Base-by-base conservation (phyloP, 177 flowering plant species). In the Tripterygium wilfordii region DNA sequence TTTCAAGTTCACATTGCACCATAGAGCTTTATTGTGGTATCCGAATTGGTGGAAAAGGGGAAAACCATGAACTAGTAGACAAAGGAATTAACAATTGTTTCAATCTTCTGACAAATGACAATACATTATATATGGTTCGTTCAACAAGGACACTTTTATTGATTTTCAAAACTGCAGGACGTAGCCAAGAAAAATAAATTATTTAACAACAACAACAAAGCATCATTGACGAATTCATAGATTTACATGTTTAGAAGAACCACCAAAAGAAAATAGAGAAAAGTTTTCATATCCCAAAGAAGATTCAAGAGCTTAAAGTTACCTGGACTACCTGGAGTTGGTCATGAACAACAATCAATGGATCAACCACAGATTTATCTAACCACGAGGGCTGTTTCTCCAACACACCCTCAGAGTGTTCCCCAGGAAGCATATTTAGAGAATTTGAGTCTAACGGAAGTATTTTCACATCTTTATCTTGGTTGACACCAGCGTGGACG, bases 271-370 rank as follows among this genome's bases (percentile, higher is more conserved):
- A n/a, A n/a, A 36, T 2, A 15, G 5, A 18, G 7, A 28, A 14
- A 37, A 26, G 10, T 22, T n/a, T 1, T 2, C 22, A 27, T 30
- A 30, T 6, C 8, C 7, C 8, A 30, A 30, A 33, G 14, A 15
- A 22, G 39, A 29, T 4, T 14, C 12, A 42, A 32, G 1, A 36
- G 15, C n/a, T 12, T 30, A 8, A n/a, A 3, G 25, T 39, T 37
- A 35, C 30, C 36, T 48, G 6, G 42, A 72, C 60, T 64, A 84
- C 92, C 67, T 52, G 56, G 21, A 27, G 33, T 49, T 64, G 70
- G 42, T 62, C 40, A 30, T 30, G 57, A 40, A 63, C 37, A 40
- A 40, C 30, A 40, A 36, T 33, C 43, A 61, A 46, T 53, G 63
- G 65, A 40, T 61, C 61, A 19, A 56, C 49, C 23, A 54, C 44